Base-by-base conservation (phyloP, 225 moss, liverwort and hornwort species). In the Sphagnum tenellum region DNA sequence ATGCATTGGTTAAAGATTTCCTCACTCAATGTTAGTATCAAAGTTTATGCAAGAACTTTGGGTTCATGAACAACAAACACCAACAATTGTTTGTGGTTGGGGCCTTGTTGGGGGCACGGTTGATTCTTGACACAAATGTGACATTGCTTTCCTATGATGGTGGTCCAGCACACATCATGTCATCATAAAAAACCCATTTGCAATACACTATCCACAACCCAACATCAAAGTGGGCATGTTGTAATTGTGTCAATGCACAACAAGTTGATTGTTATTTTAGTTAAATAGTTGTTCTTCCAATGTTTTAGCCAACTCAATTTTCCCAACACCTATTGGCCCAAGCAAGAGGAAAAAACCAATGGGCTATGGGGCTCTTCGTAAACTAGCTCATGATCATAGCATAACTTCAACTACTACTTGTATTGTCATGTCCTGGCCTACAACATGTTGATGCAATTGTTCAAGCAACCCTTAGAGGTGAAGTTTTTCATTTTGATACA, bases 271-370 rank as follows among this genome's bases (percentile, higher is more conserved):
- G 52, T 98, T 92, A 55, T 87, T 0, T 29, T 29, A 82, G 68
- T 98, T 92, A 52, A 98, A 98, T 0, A 98, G 76, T 55, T 98
- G 96, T 77, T 98, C 90, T 29, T 90, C 92, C 71, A 98, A 66
- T 45, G 88, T 88, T 70, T 91, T 91, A 0, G 88, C 91, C 67
- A 98, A 71, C 72, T 98, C 92, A 7, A 92, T 98, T 66, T 98
- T 92, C 3, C 96, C 92, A 47, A 98, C 96, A 29, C 96, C 96
- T 3, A 71, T 98, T 12, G 96, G 92, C 0, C 96, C 92, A 64
- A 98, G 77, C 64, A 98, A 98, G 45, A 98, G 86, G 70, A 92
- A 98, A 2, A 92, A 98, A 3, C 96, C 96, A 9, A 81, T 86
- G 0, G 96, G 96, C 66, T 98, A 90, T 7, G 87, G 82, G 8